Evolutionary conservation across 1,284 basidiomycete species (phyloP), one percentile per base, ranked within the genome.

Genomic region (Cystobasidium sp.): DNA sequence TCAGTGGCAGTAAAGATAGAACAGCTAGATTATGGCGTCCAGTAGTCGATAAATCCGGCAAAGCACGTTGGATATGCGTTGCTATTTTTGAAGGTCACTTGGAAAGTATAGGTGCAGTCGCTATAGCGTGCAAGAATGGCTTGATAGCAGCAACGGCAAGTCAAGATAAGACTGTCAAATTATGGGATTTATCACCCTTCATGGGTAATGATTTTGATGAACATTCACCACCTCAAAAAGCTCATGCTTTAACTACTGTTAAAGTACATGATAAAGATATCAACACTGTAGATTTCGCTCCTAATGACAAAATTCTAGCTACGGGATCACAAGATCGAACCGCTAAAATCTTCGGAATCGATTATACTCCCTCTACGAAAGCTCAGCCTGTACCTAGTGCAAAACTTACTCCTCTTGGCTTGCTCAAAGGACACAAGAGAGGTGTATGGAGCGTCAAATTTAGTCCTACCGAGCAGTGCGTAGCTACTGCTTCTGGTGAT

Each of bases 261-360:
- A 91, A 91, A 80, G 93, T 94, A 14, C 96, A 99, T 82, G 97
- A 99, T 72, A 99, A 98, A 84, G 97, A 99, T 83, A 98, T 99
- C 84, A 99, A 99, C 83, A 89, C 94, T 61, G 86, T 99, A 52
- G 97, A 98, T 82, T 86, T 99, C 31, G 86, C 96, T 16, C 94
- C 94, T 2, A 94, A 97, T 81, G 92, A 97, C 82, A 86, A 86
- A 71, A 84, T 96, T 76, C 87, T 99, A 55, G 94, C 90, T 20
- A 96, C 95, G 0, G 97, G 94, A 20, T 97, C 94, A 18, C 97
- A 99, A 83, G 97, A 99, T 83, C 90, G 91, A 75, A 93, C 93
- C 8, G 93, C 92, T 73, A 98, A 97, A 81, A 84, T 99, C 10
- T 99, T 91, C 82, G 87, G 88, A 72, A 88, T 99, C 65, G 85